These are phyloP conservation scores for Syzygium oleosum DNA, from an alignment of 345 rosid genomes.

Conservation along the genomic window DNA sequence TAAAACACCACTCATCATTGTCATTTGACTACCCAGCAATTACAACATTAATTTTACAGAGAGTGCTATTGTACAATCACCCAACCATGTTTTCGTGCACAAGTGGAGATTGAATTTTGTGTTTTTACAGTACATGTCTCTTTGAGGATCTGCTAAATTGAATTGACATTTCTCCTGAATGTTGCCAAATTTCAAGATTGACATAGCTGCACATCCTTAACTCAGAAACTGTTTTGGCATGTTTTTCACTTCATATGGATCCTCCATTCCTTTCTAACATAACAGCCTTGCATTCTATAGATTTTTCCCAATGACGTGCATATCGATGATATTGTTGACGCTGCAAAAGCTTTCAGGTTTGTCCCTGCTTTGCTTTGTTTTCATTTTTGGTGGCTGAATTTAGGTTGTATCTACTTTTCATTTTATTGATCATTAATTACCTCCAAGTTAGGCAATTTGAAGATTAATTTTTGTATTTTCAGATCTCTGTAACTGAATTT, in stretches of 20 bases:
- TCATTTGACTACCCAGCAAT: background rate
- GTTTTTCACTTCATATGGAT: background rate
- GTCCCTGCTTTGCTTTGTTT: background rate
- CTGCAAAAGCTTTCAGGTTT: slow-evolving; percentile 73
- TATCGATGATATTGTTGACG: slow-evolving; percentile 62
- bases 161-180: background rate
- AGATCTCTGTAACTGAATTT: background rate
- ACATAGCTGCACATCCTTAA: background rate
- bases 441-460: background rate
- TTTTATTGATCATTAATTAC: background rate
- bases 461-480: background rate
- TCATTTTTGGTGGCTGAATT: background rate
- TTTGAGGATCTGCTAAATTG: background rate
- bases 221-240: background rate
- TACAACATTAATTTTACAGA: background rate
- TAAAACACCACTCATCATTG: background rate
- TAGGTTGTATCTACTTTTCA: background rate
- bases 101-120: background rate
- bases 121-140: background rate
- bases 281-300: slow-evolving; percentile 25
- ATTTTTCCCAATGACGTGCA: slow-evolving; percentile 74
- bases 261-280: background rate
- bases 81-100: background rate
- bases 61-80: background rate
- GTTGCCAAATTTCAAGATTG: background rate